Base-by-base conservation (phyloP, 2,329 filamentous ascomycete genomes). In the Colletotrichum simmondsii region DNA sequence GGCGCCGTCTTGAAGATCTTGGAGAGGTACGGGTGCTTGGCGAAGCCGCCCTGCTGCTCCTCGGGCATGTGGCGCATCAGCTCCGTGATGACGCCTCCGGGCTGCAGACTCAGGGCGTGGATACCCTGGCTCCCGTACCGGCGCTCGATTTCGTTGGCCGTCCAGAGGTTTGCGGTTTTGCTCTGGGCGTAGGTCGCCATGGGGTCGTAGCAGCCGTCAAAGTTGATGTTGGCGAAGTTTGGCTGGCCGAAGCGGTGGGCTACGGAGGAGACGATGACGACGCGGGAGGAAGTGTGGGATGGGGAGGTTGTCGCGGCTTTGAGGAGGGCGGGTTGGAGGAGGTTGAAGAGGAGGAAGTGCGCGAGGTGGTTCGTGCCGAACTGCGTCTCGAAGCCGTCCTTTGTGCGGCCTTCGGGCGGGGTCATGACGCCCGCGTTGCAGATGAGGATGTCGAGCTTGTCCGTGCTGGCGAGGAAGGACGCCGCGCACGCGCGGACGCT, bases 1-100 rank as follows among this genome's bases (percentile, higher is more conserved):
- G 73, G 59, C 37, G 68, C 49, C 35, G 71, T 65, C 30, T 56
- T 61, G 14, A 76, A 74, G 2, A 77, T 68, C 54, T 58, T 73
- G 37, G 42, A 49, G 1, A 49, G 42, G 19, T 49, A 49, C 3
- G 42, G 42, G 7, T 49, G 42, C 42, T 49, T 49, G 16, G 42
- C 19, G 42, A 49, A 49, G 16, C 42, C 42, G 19, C 19, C 42
- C 42, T 42, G 37, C 37, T 42, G 37, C 37, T 42, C 37, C 37
- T 42, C 37, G 37, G 37, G 37, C 37, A 42, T 42, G 16, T 42
- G 37, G 14, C 37, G 37, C 37, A 42, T 42, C 37, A 42, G 16
- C 37, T 42, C 16, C 37, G 37, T 42, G 16, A 42, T 42, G 14
- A 42, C 37, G 37, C 37, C 37, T 19, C 37, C 37, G 37, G 42